Conservation (phyloP, 352 stramenopile genomes). For the Phytophthora nicotianae region DNA sequence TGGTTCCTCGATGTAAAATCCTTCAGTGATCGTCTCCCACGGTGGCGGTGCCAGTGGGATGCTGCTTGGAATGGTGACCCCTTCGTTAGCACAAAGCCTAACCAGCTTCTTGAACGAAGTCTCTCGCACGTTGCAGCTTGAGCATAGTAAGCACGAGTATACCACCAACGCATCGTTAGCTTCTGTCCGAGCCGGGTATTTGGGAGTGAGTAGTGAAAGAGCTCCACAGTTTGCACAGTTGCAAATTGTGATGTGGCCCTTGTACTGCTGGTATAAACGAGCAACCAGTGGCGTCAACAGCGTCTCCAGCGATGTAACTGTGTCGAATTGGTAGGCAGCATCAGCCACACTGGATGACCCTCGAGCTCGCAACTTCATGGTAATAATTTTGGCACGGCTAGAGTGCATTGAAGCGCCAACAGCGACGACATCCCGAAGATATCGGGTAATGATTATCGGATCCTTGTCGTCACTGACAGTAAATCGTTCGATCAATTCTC, state of each 20-base stretch:
- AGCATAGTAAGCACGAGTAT: slow-evolving; percentile 71
- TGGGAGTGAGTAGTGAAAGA: slow-evolving; percentile 57
- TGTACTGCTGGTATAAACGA: slow-evolving; percentile 53
- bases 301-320: slow-evolving; percentile 34
- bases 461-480: slow-evolving; percentile 39
- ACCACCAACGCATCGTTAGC: slow-evolving; percentile 43
- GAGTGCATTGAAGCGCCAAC: slow-evolving; percentile 61
- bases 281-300: slow-evolving; percentile 49
- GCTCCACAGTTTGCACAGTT: slow-evolving; percentile 66
- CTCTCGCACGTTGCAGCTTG: slow-evolving; percentile 76
- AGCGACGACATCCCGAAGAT: slow-evolving; percentile 57
- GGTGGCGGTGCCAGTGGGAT: slow-evolving; percentile 38
- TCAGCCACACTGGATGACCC: slow-evolving; percentile 27
- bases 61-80: slow-evolving; percentile 44
- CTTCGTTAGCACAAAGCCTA: slow-evolving; percentile 51
- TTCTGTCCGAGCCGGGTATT: slow-evolving; percentile 36
- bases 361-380: slow-evolving; percentile 51
- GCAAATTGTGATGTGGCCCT: slow-evolving; percentile 44
- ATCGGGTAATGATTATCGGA: slow-evolving; percentile 46
- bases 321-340: slow-evolving; percentile 71
- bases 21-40: slow-evolving; percentile 43
- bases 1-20: slow-evolving; percentile 68
- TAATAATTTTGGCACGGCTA: slow-evolving; percentile 56
- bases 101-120: slow-evolving; percentile 61
- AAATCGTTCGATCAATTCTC: slow-evolving; percentile 56